Base-by-base conservation (phyloP, 768 basidiomycete genomes). In the Phaeotremella skinneri region DNA sequence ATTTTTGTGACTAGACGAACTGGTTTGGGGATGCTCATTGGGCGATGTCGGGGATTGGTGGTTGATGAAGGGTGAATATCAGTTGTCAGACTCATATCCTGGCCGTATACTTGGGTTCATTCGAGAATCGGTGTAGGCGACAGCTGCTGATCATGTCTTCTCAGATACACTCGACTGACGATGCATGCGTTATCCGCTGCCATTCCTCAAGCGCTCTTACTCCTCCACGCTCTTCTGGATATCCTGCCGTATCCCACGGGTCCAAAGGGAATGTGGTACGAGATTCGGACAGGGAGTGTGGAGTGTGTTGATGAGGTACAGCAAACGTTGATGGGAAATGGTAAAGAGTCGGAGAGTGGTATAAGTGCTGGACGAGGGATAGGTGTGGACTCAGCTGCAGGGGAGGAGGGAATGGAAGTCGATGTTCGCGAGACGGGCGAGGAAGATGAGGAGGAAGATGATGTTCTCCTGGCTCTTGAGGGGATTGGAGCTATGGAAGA, bases 61-160 rank as follows among this genome's bases (percentile, higher is more conserved):
- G 66, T 76, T 16, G 72, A 76, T 45, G 75, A 78, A 56, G 77
- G 76, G 77, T 78, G 48, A 65, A 74, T 52, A 16, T 6, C 31
- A 14, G 13, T 21, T 21, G 39, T 2, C 47, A 43, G 4, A 0
- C 13, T 26, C 39, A 5, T 16, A 23, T 25, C 29, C 25, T 17
- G 27, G 37, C 26, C n/a, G 14, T 2, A 25, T 17, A 3, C 2
- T 61, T n/a, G 7, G 29, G 25, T 26, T 27, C 7, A 26, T 17
- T 3, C 29, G 39, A 16, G 20, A 20, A 17, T 56, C 16, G 4
- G 2, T 16, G 14, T 56, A 23, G 30, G 30, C 0, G n/a, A 20
- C 16, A n/a, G 16, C 6, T 26, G 11, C 21, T 3, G 13, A 32
- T 52, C 16, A 17, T 54, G 23, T 32, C 16, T 5, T 23, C n/a